phyloP scores from a whole-genome alignment of 192 early-diverging fungal genomes.

The Phlyctochytrium planicorne region DNA sequence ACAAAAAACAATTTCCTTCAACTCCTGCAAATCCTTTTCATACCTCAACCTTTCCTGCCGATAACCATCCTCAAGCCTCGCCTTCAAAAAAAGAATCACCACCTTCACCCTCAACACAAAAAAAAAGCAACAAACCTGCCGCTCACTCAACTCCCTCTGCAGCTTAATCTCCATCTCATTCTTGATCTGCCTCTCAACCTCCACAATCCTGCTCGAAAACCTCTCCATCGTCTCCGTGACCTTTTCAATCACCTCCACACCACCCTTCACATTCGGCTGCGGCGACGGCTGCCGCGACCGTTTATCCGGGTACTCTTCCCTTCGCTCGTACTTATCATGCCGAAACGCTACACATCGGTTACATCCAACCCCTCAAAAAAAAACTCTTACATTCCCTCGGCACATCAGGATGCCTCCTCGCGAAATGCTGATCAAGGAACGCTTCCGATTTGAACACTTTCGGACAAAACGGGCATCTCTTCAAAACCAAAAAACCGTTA shows the following conservation, averaged over 20 bases:
- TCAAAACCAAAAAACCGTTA: neutral
- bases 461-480: conserved; percentile 43
- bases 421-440: conserved; percentile 44
- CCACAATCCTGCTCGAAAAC: conserved; percentile 23
- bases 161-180: conserved; percentile 28
- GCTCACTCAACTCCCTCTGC: neutral
- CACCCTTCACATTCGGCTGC: neutral
- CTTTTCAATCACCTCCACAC: conserved; percentile 20
- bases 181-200: conserved; percentile 37
- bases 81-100: conserved; percentile 11
- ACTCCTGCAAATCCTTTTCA: conserved; percentile 30
- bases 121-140: conserved; percentile 21
- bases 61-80: conserved; percentile 20
- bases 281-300: neutral
- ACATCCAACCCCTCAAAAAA: no score
- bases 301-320: neutral
- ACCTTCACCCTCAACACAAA: neutral
- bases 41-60: conserved; percentile 33
- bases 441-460: conserved; percentile 41
- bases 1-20: conserved; percentile 15
- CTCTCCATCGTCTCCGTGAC: conserved; percentile 19
- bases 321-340: neutral
- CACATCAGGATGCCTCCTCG: conserved; percentile 38
- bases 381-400: no score
- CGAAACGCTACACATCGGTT: conserved; percentile 3